Percentiles rank a stretch among this genome's conserved stretches.
Evolutionary conservation across 1,139 yeast species (phyloP).

Genomic region (Candida sanyaensis): DNA sequence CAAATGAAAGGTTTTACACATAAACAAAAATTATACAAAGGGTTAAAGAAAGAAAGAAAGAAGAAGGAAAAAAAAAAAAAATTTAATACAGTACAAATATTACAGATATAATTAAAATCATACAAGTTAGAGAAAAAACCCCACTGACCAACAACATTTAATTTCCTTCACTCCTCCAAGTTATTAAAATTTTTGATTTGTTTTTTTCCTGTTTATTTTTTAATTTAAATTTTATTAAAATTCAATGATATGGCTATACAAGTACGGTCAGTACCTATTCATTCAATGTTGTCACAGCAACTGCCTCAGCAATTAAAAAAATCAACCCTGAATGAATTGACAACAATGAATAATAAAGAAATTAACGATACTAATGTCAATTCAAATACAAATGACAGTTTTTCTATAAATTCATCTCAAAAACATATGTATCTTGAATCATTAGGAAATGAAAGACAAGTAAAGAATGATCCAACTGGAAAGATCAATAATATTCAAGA

Average conservation of each 20-base stretch:
- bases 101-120: not conserved
- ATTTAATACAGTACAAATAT: not conserved
- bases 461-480: not conserved
- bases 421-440: not conserved
- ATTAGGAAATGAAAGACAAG: not conserved
- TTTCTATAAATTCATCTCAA: not conserved
- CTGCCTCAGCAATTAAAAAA: not conserved
- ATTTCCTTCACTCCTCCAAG: no score
- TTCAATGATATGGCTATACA: slow-evolving; percentile 1
- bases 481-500: no score
- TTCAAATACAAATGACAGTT: not conserved
- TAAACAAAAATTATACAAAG: not conserved
- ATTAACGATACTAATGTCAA: not conserved
- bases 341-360: not conserved
- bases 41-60: no score
- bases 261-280: not conserved
- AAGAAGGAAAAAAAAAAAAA: not conserved
- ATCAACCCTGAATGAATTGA: not conserved
- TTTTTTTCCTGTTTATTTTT: not conserved
- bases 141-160: no score
- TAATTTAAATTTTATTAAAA: not conserved
- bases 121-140: not conserved
- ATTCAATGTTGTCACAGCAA: slow-evolving; percentile 2
- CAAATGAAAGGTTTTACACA: not conserved
- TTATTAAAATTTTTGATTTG: no score